Evolutionary conservation across 352 stramenopile species (phyloP), one percentile per base, ranked within the genome.

Genomic region (Salisapilia sapeloensis): DNA sequence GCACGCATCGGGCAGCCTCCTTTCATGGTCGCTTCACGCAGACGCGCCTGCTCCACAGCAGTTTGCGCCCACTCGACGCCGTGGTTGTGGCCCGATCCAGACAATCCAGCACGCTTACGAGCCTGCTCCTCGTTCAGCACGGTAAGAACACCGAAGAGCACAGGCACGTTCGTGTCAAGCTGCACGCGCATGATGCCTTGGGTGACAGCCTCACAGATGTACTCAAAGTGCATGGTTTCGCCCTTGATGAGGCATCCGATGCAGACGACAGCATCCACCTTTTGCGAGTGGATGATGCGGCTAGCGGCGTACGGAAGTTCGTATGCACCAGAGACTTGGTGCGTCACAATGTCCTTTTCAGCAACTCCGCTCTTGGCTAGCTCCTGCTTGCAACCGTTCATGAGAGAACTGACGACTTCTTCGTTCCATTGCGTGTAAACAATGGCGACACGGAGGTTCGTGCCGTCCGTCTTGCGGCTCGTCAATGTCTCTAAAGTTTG

Each of bases 181-280:
- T 87, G 74, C 46, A 98, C 90, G 48, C 77, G 76, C 93, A 98
- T 98, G 51, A 98, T 89, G 38, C 93, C 94, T 44, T 92, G 81
- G 23, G 89, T 70, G n/a, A 96, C 85, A 33, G 93, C 78, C 40
- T 98, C 86, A 31, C 81, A 91, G 63, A 99, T 99, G 67, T 98
- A 98, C 80, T 99, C 95, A 56, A 98, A 99, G 65, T 99, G 95
- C 77, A 97, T 95, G 10, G 95, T 99, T 34, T 96, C 92, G 31
- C 95, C 93, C 56, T 97, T 97, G 54, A 95, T 93, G 11, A 96
- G 67, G 35, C 72, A 93, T 29, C 95, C 95, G 38, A 96, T 53
- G 47, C 74, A 95, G 34, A 99, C 79, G 32, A 98, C 93, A 16
- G 90, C 92, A 57, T 98, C 95, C 35, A 98, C 81, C 30, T 91